These are phyloP conservation scores for Dalbergia oliveri DNA, from an alignment of 306 rosid genomes.

Conservation along the genomic window DNA sequence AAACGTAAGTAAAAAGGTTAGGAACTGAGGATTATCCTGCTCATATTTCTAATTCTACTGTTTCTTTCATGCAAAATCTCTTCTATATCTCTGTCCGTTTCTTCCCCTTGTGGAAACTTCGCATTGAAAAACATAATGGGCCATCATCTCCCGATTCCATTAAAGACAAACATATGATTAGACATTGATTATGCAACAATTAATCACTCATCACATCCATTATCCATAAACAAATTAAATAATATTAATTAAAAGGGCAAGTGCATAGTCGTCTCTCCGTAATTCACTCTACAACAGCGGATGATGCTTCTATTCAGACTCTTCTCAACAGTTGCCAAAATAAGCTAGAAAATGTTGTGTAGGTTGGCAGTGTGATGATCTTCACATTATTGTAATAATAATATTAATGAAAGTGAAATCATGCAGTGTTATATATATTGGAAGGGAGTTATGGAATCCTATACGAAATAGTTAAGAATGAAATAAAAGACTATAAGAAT, in stretches of 20 bases:
- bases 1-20: too few relatives aligned
- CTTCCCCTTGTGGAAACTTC: slow-evolving; percentile 26
- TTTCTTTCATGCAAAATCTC: neutral
- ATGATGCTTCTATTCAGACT: slow-evolving; percentile 22
- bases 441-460: too few relatives aligned
- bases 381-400: neutral
- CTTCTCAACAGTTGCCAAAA: slow-evolving; percentile 62
- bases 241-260: neutral
- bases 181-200: slow-evolving; percentile 37
- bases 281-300: slow-evolving; percentile 47
- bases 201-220: slow-evolving; percentile 35
- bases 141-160: slow-evolving; percentile 35
- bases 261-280: slow-evolving; percentile 25
- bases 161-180: slow-evolving; percentile 18
- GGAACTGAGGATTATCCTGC: slow-evolving; percentile 12
- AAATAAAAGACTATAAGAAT: neutral
- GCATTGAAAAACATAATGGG: slow-evolving; percentile 28
- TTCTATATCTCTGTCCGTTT: slow-evolving; percentile 16
- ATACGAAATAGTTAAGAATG: too few relatives aligned
- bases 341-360: slow-evolving; percentile 46
- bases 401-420: slow-evolving; percentile 10
- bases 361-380: slow-evolving; percentile 5
- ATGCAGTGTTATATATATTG: neutral
- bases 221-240: slow-evolving; percentile 16
- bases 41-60: neutral